Conservation (phyloP, 257 asterid species). For the Solanum virginianum region DNA sequence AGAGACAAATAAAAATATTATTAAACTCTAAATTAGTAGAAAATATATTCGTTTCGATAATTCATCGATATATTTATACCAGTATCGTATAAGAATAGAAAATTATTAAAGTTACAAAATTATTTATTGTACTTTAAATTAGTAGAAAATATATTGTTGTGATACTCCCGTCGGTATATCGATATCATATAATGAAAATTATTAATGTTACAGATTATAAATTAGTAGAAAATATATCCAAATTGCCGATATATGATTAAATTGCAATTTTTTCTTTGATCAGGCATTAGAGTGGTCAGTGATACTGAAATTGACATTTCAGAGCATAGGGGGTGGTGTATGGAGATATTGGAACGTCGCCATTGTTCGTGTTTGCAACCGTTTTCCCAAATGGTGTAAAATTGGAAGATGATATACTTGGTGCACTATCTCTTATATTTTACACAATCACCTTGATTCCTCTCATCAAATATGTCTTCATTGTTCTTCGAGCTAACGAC, state of each 20-base stretch:
- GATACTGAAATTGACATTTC: slow-evolving; percentile 19
- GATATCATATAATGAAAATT: no score
- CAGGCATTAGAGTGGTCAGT: neutral
- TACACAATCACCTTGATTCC: slow-evolving; percentile 21
- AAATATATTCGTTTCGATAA: no score
- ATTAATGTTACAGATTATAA: no score
- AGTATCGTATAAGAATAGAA: no score
- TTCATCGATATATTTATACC: no score
- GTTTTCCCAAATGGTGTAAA: neutral
- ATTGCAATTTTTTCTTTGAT: neutral
- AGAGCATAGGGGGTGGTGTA: slow-evolving; percentile 28
- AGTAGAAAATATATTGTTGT: no score
- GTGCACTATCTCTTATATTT: slow-evolving; percentile 14
- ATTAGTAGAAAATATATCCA: no score
- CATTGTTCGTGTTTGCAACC: neutral
- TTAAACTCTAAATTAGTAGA: no score
- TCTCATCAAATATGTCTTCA: slow-evolving; percentile 20
- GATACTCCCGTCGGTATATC: no score
- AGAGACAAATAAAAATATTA: no score
- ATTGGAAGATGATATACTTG: slow-evolving; percentile 15
- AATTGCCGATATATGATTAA: neutral
- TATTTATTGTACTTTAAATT: no score
- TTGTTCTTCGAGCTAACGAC: slow-evolving; percentile 24
- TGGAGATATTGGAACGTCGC: slow-evolving; percentile 28
- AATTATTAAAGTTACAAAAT: no score